phyloP scores from a whole-genome alignment of 352 stramenopile genomes.

The Pythium phragmitis region DNA sequence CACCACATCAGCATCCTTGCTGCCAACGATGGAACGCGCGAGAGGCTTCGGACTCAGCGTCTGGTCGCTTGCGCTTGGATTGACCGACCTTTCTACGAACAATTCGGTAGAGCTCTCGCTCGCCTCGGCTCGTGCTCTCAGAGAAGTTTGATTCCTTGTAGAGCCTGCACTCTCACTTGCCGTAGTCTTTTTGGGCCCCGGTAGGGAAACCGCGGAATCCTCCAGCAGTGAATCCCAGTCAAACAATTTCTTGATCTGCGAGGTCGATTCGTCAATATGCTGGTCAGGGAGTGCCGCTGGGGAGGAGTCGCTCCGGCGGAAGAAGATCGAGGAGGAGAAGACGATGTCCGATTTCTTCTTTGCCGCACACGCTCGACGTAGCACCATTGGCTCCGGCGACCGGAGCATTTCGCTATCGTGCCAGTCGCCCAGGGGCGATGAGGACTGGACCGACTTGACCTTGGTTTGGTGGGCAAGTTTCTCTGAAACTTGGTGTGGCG shows the following conservation, averaged over 20 bases:
- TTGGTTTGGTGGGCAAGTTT: background rate
- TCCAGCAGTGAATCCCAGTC: conserved; percentile 58
- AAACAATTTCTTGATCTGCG: conserved; percentile 29
- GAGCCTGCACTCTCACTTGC: background rate
- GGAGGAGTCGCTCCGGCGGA: background rate
- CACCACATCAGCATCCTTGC: conserved; percentile 1
- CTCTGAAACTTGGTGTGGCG: background rate
- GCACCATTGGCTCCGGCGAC: conserved; percentile 29
- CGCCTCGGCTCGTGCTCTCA: background rate
- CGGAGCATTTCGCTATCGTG: conserved; percentile 17
- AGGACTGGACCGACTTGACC: background rate
- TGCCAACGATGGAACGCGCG: background rate
- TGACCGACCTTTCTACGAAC: background rate
- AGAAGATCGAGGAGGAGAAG: conserved; percentile 32
- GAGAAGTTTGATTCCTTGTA: background rate
- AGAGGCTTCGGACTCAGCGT: background rate
- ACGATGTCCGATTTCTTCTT: conserved; percentile 27
- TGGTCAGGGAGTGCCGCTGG: background rate
- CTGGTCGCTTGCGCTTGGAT: background rate
- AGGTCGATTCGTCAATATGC: background rate
- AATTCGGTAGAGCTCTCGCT: background rate
- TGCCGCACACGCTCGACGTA: conserved; percentile 9
- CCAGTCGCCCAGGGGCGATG: background rate
- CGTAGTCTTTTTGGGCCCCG: background rate
- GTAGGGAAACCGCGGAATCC: conserved; percentile 8